These are phyloP conservation scores for Clavispora santaluciae DNA, from an alignment of 805 yeast genomes.

Conservation along the genomic window DNA sequence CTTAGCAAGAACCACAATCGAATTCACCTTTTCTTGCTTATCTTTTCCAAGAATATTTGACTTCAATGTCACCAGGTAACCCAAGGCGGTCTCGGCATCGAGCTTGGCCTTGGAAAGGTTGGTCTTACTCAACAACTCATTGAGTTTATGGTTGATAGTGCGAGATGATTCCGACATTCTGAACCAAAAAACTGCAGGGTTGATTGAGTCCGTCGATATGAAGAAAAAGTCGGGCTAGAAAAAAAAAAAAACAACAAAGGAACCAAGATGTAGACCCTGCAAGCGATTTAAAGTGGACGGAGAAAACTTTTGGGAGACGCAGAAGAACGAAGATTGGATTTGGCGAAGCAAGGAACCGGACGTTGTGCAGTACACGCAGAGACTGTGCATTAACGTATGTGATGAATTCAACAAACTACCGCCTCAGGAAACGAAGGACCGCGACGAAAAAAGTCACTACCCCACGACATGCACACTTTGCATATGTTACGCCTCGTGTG, in stretches of 20 bases:
- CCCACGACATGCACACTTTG: too few species aligned
- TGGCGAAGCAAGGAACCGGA: not conserved
- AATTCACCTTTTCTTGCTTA: constrained; percentile 47
- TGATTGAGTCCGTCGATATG: not conserved
- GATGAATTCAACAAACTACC: too few species aligned
- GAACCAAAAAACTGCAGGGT: not conserved
- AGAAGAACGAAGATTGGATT: not conserved
- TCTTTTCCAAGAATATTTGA: constrained; percentile 41
- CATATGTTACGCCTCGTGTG: too few species aligned
- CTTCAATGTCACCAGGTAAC: constrained; percentile 34
- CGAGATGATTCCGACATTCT: constrained; percentile 39
- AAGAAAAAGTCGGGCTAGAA: not conserved
- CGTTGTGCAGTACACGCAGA: not conserved
- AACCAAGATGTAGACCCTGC: too few species aligned
- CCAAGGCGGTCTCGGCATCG: constrained; percentile 28
- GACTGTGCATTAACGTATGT: not conserved
- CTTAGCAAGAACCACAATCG: constrained; percentile 51
- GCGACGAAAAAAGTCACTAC: too few species aligned
- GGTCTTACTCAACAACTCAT: constrained; percentile 36
- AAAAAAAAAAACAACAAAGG: not conserved
- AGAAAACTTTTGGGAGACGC: not conserved
- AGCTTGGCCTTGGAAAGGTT: constrained; percentile 26
- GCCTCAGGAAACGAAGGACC: too few species aligned
- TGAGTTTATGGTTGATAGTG: constrained; percentile 40
- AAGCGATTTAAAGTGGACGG: not conserved